Conservation (phyloP, 495 filamentous ascomycete genomes). For the Immersiella caudata region DNA sequence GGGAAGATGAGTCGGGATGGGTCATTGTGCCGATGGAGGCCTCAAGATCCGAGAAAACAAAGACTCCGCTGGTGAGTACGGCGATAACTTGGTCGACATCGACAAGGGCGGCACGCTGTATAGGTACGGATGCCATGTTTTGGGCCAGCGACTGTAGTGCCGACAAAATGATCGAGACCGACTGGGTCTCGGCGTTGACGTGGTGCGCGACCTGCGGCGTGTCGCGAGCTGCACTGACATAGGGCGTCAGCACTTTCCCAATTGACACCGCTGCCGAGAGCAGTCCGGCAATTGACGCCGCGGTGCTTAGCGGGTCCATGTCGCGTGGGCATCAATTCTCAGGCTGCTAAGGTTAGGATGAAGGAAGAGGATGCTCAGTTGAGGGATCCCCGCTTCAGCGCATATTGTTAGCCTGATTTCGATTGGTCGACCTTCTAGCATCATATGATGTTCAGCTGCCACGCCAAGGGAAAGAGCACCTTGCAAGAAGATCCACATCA, state of each 20-base stretch:
- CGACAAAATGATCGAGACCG: constrained; percentile 18
- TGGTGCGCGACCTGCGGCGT: constrained; percentile 25
- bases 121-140: constrained; percentile 19
- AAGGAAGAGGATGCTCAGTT: too few species aligned
- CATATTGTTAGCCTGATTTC: too few species aligned
- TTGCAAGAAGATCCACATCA: too few species aligned
- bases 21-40: constrained; percentile 12
- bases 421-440: too few species aligned
- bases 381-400: too few species aligned
- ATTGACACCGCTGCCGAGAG: constrained; percentile 25
- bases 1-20: background rate
- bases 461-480: too few species aligned
- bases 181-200: constrained; percentile 25
- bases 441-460: too few species aligned
- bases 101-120: constrained; percentile 18
- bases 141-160: constrained; percentile 22
- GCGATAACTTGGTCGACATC: constrained; percentile 30
- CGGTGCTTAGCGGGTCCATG: constrained; percentile 29
- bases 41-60: constrained; percentile 35
- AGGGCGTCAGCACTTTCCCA: constrained; percentile 25
- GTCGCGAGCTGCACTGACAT: constrained; percentile 23
- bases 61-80: constrained; percentile 31
- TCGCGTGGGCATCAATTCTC: too few species aligned
- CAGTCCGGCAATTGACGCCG: constrained; percentile 28
- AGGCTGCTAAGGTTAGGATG: too few species aligned